Base-by-base conservation (phyloP, 257 asterid genomes). In the Nicotiana tabacum region DNA sequence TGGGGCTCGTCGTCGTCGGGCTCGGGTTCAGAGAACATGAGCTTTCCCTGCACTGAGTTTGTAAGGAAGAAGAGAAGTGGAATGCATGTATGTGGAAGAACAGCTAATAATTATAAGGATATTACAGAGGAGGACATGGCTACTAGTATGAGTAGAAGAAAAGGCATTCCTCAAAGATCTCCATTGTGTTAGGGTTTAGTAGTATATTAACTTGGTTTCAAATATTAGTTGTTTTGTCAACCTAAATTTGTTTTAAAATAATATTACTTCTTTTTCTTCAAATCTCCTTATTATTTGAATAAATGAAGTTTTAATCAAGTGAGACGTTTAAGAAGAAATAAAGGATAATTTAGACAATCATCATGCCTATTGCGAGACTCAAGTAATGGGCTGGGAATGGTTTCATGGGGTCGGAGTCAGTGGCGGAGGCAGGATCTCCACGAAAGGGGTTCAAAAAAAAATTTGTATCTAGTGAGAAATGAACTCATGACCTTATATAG, bases 121-220 rank as follows among this genome's bases (percentile, higher is more conserved):
- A 89, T 90, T 15, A 77, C 85, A 1, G 93, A 89, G 43, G 98
- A 93, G 85, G 98, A 92, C 83, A 92, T 91, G 92, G 92, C 93
- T 57, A 92, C 91, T 46, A 93, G 90, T 91, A 90, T 93, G 91
- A 95, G 92, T 86, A 90, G 98, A 86, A 92, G 98, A 85, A 95
- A 95, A 91, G 89, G 98, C 66, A 93, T 91, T 81, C 98, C 98
- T 58, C 98, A 88, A 83, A 93, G 98, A 88, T 92, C 98, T 84
- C 98, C 98, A 32, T 83, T 95, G 86, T 95, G 98, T 87, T 95
- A 92, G 90, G 56, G 58, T 33, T 76, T 81, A 6, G 9, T n/a
- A 17, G 64, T 12, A 15, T 55, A 55, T 55, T 55, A 17, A 12
- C 60, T 55, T 2, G 60, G 27, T 58, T 61, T 61, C 32, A 17